Evolutionary conservation across 805 yeast genomes (phyloP).

Genomic region (Wickerhamiella cacticola): DNA sequence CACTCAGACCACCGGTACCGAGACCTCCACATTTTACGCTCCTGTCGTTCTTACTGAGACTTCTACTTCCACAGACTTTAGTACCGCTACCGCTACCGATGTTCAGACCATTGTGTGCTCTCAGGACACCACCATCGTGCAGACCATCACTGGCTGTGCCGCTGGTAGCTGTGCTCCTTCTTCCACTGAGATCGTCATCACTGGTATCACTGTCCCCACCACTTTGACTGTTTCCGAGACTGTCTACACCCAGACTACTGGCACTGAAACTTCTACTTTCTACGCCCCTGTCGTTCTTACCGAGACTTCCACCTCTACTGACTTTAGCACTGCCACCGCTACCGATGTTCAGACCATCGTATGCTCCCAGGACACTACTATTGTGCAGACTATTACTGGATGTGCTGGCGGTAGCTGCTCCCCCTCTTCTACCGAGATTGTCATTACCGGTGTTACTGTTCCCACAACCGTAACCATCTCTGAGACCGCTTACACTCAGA

Average conservation of each 20-base stretch:
- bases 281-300: conserved; percentile 10
- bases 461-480: conserved; percentile 9
- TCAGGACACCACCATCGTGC: conserved; percentile 6
- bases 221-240: conserved; percentile 8
- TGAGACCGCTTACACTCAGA: conserved; percentile 6
- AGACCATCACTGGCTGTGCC: conserved; percentile 8
- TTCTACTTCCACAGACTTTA: not conserved
- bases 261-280: conserved; percentile 10
- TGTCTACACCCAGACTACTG: not conserved
- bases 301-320: conserved; percentile 9
- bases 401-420: conserved; percentile 4
- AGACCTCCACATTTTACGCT: conserved; percentile 6
- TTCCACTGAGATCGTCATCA: conserved; percentile 4
- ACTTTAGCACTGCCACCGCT: conserved; percentile 5
- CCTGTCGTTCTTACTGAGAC: conserved; percentile 8
- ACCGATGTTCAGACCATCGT: conserved; percentile 8
- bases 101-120: conserved; percentile 9
- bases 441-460: conserved; percentile 7
- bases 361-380: conserved; percentile 4
- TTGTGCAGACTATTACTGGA: conserved; percentile 9
- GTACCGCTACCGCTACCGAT: conserved; percentile 10
- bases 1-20: not conserved
- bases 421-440: conserved; percentile 7
- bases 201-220: conserved; percentile 10
- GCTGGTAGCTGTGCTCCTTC: not conserved